A percentile compares a stretch with the other conserved stretches of the same genome.
These are phyloP conservation scores for Tolypocladium ophioglossoides DNA, from an alignment of 2,329 filamentous ascomycete genomes.

Conservation along the genomic window DNA sequence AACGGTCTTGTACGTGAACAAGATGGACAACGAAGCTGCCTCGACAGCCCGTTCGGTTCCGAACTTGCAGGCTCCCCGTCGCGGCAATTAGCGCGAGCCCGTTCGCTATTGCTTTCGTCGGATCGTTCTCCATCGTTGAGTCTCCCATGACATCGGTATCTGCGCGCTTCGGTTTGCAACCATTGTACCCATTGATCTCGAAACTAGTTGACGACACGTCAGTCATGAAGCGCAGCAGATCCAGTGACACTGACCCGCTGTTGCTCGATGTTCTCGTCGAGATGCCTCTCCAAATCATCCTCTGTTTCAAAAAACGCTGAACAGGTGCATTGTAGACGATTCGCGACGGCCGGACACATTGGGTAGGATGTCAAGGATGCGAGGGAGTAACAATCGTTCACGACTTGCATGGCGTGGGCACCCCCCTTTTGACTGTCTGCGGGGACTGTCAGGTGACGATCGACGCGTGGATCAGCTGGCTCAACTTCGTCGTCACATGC, in stretches of 20 bases:
- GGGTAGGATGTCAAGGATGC: background rate
- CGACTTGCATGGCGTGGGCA: background rate
- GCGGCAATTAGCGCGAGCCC: background rate
- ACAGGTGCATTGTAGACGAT: background rate
- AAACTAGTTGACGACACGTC: background rate
- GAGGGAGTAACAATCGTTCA: no score
- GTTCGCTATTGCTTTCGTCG: background rate
- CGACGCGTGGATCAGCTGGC: background rate
- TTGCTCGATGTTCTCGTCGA: background rate
- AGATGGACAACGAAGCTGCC: background rate
- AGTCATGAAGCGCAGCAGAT: background rate
- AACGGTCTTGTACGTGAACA: background rate
- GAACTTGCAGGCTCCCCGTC: background rate
- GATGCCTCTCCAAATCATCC: background rate
- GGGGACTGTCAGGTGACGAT: background rate
- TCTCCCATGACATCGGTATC: background rate
- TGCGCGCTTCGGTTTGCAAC: background rate
- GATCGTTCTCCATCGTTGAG: background rate
- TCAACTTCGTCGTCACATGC: background rate
- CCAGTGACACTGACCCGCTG: background rate
- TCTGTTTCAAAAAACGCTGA: background rate
- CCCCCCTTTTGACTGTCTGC: background rate
- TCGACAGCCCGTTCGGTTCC: background rate
- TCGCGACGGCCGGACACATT: background rate
- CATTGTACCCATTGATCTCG: background rate